Evolutionary conservation across 768 basidiomycete species (phyloP).

Genomic region (Trametes cingulata): DNA sequence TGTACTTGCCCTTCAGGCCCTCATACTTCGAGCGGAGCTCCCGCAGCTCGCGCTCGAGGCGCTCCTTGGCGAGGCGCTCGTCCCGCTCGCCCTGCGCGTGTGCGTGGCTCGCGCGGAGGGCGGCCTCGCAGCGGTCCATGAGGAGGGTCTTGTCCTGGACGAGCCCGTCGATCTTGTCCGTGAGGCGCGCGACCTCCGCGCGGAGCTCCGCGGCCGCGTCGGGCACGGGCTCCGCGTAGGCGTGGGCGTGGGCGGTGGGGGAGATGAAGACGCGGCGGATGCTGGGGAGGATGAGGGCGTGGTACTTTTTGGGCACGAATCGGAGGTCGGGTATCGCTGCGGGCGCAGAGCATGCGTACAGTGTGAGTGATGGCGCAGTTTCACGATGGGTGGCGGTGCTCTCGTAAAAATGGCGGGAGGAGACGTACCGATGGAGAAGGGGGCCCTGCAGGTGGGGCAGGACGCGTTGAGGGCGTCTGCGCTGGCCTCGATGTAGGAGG

Average conservation of each 20-base stretch:
- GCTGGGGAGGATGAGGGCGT: slow-evolving; percentile 45
- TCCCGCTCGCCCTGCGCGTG: slow-evolving; percentile 35
- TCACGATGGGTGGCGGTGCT: not conserved
- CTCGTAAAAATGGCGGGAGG: not conserved
- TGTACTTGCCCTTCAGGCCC: slow-evolving; percentile 24
- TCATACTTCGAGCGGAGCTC: slow-evolving; percentile 24
- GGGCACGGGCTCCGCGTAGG: slow-evolving; percentile 14
- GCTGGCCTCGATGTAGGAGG: slow-evolving; percentile 27
- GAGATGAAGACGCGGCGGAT: slow-evolving; percentile 52
- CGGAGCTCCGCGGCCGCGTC: slow-evolving; percentile 22
- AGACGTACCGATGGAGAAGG: slow-evolving; percentile 31
- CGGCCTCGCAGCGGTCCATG: slow-evolving; percentile 43
- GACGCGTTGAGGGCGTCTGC: slow-evolving; percentile 30
- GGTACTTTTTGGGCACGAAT: slow-evolving; percentile 51
- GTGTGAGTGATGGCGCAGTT: not conserved
- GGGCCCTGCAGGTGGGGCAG: slow-evolving; percentile 34
- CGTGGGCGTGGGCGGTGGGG: slow-evolving; percentile 23
- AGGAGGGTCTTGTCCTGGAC: slow-evolving; percentile 45
- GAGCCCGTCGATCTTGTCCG: slow-evolving; percentile 40
- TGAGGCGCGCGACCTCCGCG: slow-evolving; percentile 39
- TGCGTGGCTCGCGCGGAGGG: slow-evolving; percentile 36
- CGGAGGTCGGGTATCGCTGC: slow-evolving; percentile 39
- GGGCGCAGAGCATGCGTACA: too few relatives aligned
- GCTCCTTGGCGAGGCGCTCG: slow-evolving; percentile 26
- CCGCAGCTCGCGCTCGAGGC: slow-evolving; percentile 20